Evolutionary conservation across 106 monocot genomes (phyloP).

Genomic region (Cymbidium sinense): DNA sequence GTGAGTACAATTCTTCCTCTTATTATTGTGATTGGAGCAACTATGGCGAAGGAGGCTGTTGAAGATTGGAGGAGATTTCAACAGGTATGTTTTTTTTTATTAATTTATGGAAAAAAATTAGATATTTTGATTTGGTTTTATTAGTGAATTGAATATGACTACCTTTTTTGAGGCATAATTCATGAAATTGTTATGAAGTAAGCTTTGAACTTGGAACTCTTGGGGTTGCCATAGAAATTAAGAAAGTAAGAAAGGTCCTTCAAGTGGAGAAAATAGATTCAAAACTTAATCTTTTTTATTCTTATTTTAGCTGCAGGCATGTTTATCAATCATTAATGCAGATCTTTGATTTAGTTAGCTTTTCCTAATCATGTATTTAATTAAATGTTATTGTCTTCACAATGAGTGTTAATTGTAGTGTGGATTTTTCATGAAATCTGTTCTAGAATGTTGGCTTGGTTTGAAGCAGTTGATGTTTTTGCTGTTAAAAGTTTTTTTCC

Average conservation of each 20-base stretch:
- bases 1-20: conserved; percentile 61
- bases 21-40: conserved; percentile 66
- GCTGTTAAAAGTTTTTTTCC: too few relatives aligned
- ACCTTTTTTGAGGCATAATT: too few relatives aligned
- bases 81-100: conserved; percentile 40
- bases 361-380: too few relatives aligned
- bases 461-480: background rate
- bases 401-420: too few relatives aligned
- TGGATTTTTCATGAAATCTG: too few relatives aligned
- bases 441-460: background rate
- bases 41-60: conserved; percentile 87
- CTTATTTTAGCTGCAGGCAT: too few relatives aligned
- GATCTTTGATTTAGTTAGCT: too few relatives aligned
- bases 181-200: background rate
- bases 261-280: background rate
- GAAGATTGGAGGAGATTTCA: conserved; percentile 79
- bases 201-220: background rate
- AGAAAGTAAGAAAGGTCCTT: background rate
- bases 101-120: background rate
- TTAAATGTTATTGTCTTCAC: too few relatives aligned
- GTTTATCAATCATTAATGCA: background rate
- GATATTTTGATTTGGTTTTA: background rate
- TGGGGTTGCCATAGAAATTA: background rate
- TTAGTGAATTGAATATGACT: background rate
- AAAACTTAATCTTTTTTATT: too few relatives aligned